Base-by-base conservation (phyloP, 2,329 filamentous ascomycete species). In the Aspergillus tubingensis region DNA sequence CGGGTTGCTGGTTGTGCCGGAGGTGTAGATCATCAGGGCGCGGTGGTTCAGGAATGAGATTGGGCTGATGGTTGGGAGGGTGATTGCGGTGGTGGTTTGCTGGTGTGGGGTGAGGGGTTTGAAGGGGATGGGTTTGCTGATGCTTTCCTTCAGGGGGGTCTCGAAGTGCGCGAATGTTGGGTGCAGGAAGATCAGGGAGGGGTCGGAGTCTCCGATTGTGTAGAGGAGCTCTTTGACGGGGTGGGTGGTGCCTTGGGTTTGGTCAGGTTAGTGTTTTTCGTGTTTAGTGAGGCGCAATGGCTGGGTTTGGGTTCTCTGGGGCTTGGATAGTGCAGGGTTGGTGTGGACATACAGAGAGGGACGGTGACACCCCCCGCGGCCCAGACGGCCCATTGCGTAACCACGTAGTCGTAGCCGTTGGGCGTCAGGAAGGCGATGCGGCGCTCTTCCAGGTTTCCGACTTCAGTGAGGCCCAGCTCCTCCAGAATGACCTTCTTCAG, bases 331-430 rank as follows among this genome's bases (percentile, higher is more conserved):
- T 30, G 27, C 3, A 30, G 27, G 27, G 27, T 4, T 23, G 38
- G 19, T 51, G 32, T 32, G 43, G 39, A 64, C 73, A 55, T 76
- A 79, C 77, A 80, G 11, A 80, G 68, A 19, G 78, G 77, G 19
- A 80, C 77, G 32, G 72, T 74, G 17, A 79, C 72, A n/a, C 76
- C 78, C 15, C 78, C 78, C 4, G 76, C 74, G 10, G 77, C 77
- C 77, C 77, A 80, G 55, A 78, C 64, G 7, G 78, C 77, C 77
- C 77, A 80, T 67, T 78, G 76, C 25, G 71, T 75, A 8, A 72
- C 75, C 7, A 77, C 76, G 64, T 79, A 78, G 56, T 79, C 77
- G 58, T 79, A 79, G 43, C 77, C 76, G 62, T 76, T 76, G 1
- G 76, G 76, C 8, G 70, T 67, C 13, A 79, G 68, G 60, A 77